Conservation (phyloP, 1,139 yeast species). For the Candida anutae region DNA sequence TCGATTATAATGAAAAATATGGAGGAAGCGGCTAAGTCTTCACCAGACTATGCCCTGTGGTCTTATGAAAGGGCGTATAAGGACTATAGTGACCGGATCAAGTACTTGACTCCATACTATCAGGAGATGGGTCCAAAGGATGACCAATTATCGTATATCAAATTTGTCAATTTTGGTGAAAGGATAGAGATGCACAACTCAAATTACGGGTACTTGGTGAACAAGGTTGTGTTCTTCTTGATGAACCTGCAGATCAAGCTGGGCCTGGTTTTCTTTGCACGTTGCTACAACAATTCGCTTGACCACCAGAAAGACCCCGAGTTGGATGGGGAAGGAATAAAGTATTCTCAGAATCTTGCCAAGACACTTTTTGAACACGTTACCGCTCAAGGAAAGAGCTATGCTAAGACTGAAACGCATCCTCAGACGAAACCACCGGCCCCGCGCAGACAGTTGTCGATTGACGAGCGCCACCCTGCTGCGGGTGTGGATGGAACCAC, state of each 20-base stretch:
- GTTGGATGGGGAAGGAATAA: slow-evolving; percentile 50
- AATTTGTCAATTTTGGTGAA: slow-evolving; percentile 88
- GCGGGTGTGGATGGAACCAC: slow-evolving; percentile 43
- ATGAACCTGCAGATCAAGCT: slow-evolving; percentile 81
- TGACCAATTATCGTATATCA: slow-evolving; percentile 61
- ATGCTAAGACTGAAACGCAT: slow-evolving; percentile 11
- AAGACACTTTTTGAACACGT: slow-evolving; percentile 30
- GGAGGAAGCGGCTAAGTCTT: slow-evolving; percentile 69
- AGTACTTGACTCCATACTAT: slow-evolving; percentile 43
- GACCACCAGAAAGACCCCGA: slow-evolving; percentile 58
- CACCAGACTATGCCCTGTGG: slow-evolving; percentile 84
- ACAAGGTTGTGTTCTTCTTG: slow-evolving; percentile 81
- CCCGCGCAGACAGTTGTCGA: slow-evolving; percentile 11
- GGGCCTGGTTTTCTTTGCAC: slow-evolving; percentile 83
- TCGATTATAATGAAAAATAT: slow-evolving; percentile 67
- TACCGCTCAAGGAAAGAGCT: slow-evolving; percentile 22
- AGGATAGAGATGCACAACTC: slow-evolving; percentile 72
- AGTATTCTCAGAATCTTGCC: slow-evolving; percentile 42
- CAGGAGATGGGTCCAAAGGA: slow-evolving; percentile 44
- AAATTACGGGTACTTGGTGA: slow-evolving; percentile 79
- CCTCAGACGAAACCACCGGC: slow-evolving; percentile 8
- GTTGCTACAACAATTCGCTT: slow-evolving; percentile 61
- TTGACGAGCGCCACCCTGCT: slow-evolving; percentile 32
- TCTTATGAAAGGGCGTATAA: slow-evolving; percentile 52
- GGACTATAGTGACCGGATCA: slow-evolving; percentile 51